These are phyloP conservation scores for Penicillium tannophilum DNA, from an alignment of 495 filamentous ascomycete genomes.

Conservation along the genomic window DNA sequence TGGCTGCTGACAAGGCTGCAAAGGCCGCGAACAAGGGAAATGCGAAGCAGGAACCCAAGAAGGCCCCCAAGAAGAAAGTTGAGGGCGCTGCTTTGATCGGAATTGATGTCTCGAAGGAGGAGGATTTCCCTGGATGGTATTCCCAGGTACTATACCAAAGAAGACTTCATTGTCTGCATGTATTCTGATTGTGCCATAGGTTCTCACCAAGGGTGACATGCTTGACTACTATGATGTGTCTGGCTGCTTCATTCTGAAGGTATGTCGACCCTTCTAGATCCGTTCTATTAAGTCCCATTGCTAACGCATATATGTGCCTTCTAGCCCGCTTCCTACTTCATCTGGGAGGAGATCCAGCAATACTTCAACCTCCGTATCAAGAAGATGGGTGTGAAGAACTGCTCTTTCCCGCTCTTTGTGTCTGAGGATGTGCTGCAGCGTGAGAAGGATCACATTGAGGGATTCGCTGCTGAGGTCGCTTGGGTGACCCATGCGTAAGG, in stretches of 20 bases:
- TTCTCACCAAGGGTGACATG: slow-evolving; percentile 92
- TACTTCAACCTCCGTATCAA: slow-evolving; percentile 91
- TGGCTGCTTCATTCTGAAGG: slow-evolving; percentile 92
- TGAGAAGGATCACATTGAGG: slow-evolving; percentile 97
- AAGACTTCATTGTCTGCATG: background rate
- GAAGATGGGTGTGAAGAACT: slow-evolving; percentile 72
- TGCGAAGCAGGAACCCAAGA: slow-evolving; percentile 49
- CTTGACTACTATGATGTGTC: slow-evolving; percentile 79
- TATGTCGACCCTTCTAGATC: slow-evolving; percentile 18
- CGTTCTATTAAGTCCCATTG: slow-evolving; percentile 2
- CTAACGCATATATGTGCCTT: slow-evolving; percentile 10
- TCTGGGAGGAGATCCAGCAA: slow-evolving; percentile 89
- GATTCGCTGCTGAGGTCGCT: slow-evolving; percentile 95
- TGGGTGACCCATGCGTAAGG: slow-evolving; percentile 96
- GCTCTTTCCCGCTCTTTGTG: slow-evolving; percentile 94
- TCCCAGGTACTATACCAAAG: slow-evolving; percentile 56
- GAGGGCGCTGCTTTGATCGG: slow-evolving; percentile 74
- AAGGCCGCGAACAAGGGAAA: slow-evolving; percentile 60
- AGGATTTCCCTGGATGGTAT: slow-evolving; percentile 94
- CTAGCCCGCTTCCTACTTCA: slow-evolving; percentile 73
- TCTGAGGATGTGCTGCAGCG: slow-evolving; percentile 85
- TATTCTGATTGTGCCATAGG: slow-evolving; percentile 20
- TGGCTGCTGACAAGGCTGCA: slow-evolving; percentile 66
- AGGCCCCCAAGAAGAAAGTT: slow-evolving; percentile 47
- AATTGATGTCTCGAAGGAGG: slow-evolving; percentile 78